Evolutionary conservation across 2,329 filamentous ascomycete genomes (phyloP), one percentile per base, ranked within the genome.

Genomic region (Venturia asperata): DNA sequence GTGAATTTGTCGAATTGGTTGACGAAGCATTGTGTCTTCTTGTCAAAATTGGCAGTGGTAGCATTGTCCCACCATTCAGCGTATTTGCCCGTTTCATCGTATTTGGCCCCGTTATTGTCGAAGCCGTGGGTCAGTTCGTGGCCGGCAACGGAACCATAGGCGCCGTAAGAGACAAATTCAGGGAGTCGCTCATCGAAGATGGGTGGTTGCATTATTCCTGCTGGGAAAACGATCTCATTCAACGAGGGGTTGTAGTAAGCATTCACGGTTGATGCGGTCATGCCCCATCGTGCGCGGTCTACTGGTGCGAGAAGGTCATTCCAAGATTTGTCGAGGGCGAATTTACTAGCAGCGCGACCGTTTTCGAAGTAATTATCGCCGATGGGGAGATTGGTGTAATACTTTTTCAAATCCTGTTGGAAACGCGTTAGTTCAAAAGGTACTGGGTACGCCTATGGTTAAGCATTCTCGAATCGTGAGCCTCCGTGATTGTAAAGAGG

Each of bases 71-170:
- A 89, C 87, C 87, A 89, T 66, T 86, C 80, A 0, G 82, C 85
- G 70, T 82, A 83, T 70, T 85, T 87, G 27, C 85, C 87, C 52
- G 81, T 83, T 68, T 85, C 78, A 70, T 90, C 85, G 68, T 85
- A 89, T 68, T 86, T 81, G 27, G 85, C 80, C 10, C 87, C 87
- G 0, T 80, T 83, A 42, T 82, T 85, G 72, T 90, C 87, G 69
- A 90, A 89, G 13, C 85, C 87, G 58, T 90, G 87, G 4, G 84
- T 86, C 9, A 90, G 79, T 72, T 90, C 87, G 70, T 90, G 87
- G 2, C 87, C 87, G 10, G 83, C 84, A 2, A 89, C 82, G 1
- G 84, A 81, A 0, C 87, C 87, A 71, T 90, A 87, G 0, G 83
- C 84, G n/a, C 87, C 87, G 71, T 89, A 91, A 10, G 82, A 82